Evolutionary conservation across 371 early-diverging fungal genomes (phyloP), one percentile per base, ranked within the genome.

Genomic region (Sporodiniella umbellata): DNA sequence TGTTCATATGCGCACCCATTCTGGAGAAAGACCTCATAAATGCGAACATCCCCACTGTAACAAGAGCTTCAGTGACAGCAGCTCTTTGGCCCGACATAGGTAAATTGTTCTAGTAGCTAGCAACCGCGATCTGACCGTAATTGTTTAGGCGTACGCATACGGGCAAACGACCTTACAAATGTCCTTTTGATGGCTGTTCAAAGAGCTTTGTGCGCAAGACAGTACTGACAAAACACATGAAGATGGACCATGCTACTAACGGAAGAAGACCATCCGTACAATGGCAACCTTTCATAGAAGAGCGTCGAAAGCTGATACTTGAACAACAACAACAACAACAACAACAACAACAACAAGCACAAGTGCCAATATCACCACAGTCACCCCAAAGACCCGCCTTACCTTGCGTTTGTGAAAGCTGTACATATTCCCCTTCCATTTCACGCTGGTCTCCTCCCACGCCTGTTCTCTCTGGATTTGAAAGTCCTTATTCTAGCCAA

Each of bases 21-120:
- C 90, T 2, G 90, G 90, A 17, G 90, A 88, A 59, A 69, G 84
- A 45, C 90, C 90, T 17, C 90, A 89, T 64, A 58, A 72, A 28
- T 89, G 90, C 53, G 81, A 84, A 58, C 70, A 75, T 14, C 72
- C 70, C 15, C 72, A 70, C n/a, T 84, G 85, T 58, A 66, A 72
- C 24, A 79, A 78, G 48, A 64, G 76, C 11, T 85, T 85, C 62
- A 80, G 82, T 46, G 85, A 85, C 51, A 83, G 83, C 53, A 79
- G 81, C 39, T 81, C 83, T 0, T 55, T 74, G 14, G 74, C 74
- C 4, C 51, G 74, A 35, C 75, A 75, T 47, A 53, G 73, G 72
- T 72, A 66, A 48, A 47, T 40, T n/a, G n/a, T n/a, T n/a, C n/a
- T n/a, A n/a, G n/a, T n/a, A n/a, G n/a, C n/a, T n/a, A n/a, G n/a